These are phyloP conservation scores for Gossypium schwendimanii DNA, from an alignment of 441 rosid species.

Conservation along the genomic window DNA sequence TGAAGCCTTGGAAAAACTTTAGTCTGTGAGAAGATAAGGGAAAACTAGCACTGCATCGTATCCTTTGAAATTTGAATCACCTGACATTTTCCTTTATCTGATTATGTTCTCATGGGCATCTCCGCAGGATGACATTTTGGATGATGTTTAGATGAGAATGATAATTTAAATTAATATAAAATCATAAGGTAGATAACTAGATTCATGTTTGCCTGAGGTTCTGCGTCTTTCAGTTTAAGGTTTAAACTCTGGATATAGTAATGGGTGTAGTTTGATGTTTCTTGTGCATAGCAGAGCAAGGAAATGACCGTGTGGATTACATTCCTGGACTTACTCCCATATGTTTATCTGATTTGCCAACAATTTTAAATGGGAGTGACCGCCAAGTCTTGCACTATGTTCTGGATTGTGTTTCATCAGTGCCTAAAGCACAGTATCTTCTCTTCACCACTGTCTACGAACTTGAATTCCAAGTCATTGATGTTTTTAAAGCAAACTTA, in stretches of 20 bases:
- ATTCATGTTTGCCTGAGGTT: not conserved
- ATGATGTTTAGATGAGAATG: not conserved
- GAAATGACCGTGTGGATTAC: constrained; percentile 30
- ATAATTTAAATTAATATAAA: not conserved
- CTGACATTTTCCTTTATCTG: not conserved
- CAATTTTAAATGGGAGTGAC: constrained; percentile 12
- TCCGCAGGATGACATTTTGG: not conserved
- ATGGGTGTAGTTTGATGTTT: not conserved
- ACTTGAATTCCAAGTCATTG: constrained; percentile 35
- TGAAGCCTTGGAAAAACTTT: not conserved
- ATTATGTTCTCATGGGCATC: not conserved
- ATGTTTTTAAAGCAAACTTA: constrained; percentile 18
- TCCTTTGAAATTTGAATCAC: not conserved
- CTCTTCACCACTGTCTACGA: constrained; percentile 32
- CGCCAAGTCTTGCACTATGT: not conserved
- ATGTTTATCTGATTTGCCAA: constrained; percentile 24
- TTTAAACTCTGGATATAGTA: not conserved
- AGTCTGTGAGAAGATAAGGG: not conserved
- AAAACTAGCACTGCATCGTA: not conserved
- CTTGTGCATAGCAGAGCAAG: constrained; percentile 20
- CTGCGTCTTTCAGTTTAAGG: not conserved
- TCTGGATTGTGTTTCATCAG: constrained; percentile 18
- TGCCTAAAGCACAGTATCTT: constrained; percentile 36
- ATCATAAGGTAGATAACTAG: not conserved
- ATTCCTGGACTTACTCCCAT: constrained; percentile 37